A percentile compares a stretch with the other conserved stretches of the same genome.
Evolutionary conservation across 2,329 filamentous ascomycete genomes (phyloP).

Genomic region (Colletotrichum spinosum): DNA sequence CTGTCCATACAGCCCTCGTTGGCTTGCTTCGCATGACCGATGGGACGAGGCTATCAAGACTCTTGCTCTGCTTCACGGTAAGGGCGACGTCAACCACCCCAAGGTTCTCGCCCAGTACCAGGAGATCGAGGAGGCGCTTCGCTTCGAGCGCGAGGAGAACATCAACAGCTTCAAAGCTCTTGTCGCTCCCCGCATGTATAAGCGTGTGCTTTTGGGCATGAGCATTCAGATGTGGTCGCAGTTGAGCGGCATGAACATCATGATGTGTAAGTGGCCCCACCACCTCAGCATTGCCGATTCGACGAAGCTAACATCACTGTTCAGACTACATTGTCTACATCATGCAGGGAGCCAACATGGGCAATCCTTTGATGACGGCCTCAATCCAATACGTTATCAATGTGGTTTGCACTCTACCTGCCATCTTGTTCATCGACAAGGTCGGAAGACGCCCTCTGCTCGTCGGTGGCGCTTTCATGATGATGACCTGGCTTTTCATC

Average conservation of each 20-base stretch:
- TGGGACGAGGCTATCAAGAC: slow-evolving; percentile 73
- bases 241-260: slow-evolving; percentile 70
- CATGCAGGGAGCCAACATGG: slow-evolving; percentile 68
- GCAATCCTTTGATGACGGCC: slow-evolving; percentile 67
- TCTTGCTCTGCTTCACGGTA: slow-evolving; percentile 69
- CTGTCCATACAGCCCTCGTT: slow-evolving; percentile 74
- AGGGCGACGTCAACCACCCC: slow-evolving; percentile 65
- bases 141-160: slow-evolving; percentile 64
- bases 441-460: slow-evolving; percentile 68
- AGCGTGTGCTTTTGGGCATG: slow-evolving; percentile 68
- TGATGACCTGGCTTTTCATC: slow-evolving; percentile 72
- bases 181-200: slow-evolving; percentile 62
- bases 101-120: slow-evolving; percentile 73
- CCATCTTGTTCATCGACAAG: slow-evolving; percentile 70
- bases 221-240: slow-evolving; percentile 71
- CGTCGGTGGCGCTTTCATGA: slow-evolving; percentile 65
- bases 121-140: slow-evolving; percentile 68
- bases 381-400: slow-evolving; percentile 75
- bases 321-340: slow-evolving; percentile 69
- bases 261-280: slow-evolving; percentile 56
- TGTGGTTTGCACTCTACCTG: slow-evolving; percentile 68
- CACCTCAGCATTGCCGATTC: neutral
- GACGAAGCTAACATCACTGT: slow-evolving; percentile 1
- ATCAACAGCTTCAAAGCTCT: slow-evolving; percentile 62
- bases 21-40: slow-evolving; percentile 75